Conservation (phyloP, 495 filamentous ascomycete species). For the Venustampulla echinocandica region DNA sequence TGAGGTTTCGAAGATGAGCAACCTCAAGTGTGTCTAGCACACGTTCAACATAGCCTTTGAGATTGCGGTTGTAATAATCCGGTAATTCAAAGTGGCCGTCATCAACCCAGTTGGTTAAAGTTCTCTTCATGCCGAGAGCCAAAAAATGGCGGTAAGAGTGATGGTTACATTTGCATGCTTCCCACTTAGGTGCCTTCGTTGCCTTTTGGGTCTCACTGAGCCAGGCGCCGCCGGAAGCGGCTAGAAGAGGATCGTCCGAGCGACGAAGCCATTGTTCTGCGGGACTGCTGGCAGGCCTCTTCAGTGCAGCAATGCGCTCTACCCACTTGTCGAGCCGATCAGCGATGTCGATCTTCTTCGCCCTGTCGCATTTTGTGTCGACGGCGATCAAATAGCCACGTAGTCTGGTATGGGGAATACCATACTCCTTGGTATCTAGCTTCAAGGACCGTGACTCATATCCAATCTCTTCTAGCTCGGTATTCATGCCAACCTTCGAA, state of each 20-base stretch:
- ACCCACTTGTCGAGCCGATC: constrained; percentile 25
- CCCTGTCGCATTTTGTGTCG: background rate
- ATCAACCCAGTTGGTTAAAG: constrained; percentile 49
- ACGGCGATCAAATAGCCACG: constrained; percentile 62
- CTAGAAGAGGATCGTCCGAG: constrained; percentile 32
- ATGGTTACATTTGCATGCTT: constrained; percentile 47
- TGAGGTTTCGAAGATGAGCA: constrained; percentile 39
- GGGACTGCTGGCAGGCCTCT: constrained; percentile 53
- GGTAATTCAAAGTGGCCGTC: constrained; percentile 40
- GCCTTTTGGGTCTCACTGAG: too few relatives aligned
- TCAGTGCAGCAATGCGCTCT: constrained; percentile 33
- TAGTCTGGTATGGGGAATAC: constrained; percentile 68
- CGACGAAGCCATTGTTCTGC: constrained; percentile 52
- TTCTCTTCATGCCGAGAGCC: constrained; percentile 42
- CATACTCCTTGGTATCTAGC: constrained; percentile 68
- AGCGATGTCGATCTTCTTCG: constrained; percentile 5
- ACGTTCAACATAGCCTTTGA: constrained; percentile 35
- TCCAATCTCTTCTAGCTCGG: constrained; percentile 40
- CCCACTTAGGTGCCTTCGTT: constrained; percentile 47
- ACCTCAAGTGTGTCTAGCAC: constrained; percentile 65
- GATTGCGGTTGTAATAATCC: constrained; percentile 33
- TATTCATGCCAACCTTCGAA: constrained; percentile 29
- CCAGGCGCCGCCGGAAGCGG: too few relatives aligned
- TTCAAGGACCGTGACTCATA: constrained; percentile 41
- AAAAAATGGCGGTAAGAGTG: constrained; percentile 36